Base-by-base conservation (phyloP, 306 rosid genomes). In the Sphenostylis stenocarpa region DNA sequence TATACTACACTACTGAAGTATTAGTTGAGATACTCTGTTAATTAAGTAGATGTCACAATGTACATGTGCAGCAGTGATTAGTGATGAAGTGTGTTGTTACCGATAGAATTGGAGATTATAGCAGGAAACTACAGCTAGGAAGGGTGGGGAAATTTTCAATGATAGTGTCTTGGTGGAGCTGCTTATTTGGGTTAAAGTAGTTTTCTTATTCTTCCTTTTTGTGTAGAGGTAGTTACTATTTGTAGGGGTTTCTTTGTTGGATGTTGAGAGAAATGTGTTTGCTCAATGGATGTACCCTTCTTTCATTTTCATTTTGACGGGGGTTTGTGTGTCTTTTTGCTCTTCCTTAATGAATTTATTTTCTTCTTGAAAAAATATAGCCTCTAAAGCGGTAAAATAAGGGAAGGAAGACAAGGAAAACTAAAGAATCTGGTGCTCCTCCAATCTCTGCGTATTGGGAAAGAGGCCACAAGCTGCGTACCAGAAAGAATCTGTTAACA, bases 11-110 rank as follows among this genome's bases (percentile, higher is more conserved):
- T 77, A 56, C 33, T 29, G 61, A 26, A 56, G 48, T 73, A 20
- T 70, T 28, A 64, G 58, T 70, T 78, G 65, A 64, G 21, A 56
- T 67, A 64, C 53, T 78, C 44, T 70, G 5, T 47, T 67, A 31
- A 48, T 53, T 61, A 23, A 55, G 66, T 45, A 81, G 70, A 77
- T 62, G 69, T 73, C 13, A 41, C 70, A 14, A 49, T 77, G 70
- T 62, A 20, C 75, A 31, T 55, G 15, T 61, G 11, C 31, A 29
- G 16, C 28, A 34, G 4, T 68, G 5, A 79, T 20, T 41, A 14
- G 49, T 44, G 49, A 28, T 49, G 15, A 15, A 70, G 69, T 71
- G 61, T 38, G 47, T 57, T 79, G 81, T 68, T 75, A 57, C 31
- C 36, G 56, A 52, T 52, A 39, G 67, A 43, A 57, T 69, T 6